These are phyloP conservation scores for Lepraria neglecta DNA, from an alignment of 495 filamentous ascomycete species.

Conservation along the genomic window DNA sequence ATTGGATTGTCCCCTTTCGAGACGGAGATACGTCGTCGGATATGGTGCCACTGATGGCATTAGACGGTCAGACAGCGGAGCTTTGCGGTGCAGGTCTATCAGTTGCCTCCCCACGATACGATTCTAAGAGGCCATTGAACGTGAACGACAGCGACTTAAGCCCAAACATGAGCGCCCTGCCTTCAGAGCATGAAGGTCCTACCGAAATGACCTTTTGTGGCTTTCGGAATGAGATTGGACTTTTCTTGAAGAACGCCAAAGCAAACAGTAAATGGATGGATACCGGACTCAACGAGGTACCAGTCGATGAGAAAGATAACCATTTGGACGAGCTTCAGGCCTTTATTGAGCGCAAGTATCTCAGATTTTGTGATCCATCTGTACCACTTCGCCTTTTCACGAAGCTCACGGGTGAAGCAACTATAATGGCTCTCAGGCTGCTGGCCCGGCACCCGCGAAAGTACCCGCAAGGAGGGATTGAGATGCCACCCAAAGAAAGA, in stretches of 20 bases:
- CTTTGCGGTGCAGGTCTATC: slow-evolving; percentile 31
- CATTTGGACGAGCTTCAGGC: slow-evolving; percentile 36
- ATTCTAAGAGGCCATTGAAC: slow-evolving; percentile 44
- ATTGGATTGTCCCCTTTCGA: slow-evolving; percentile 40
- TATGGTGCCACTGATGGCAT: slow-evolving; percentile 38
- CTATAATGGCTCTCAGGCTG: slow-evolving; percentile 35
- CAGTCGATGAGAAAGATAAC: slow-evolving; percentile 45
- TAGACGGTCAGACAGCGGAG: slow-evolving; percentile 36
- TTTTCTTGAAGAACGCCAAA: slow-evolving; percentile 38
- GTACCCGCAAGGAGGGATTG: slow-evolving; percentile 29
- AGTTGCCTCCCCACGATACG: slow-evolving; percentile 26
- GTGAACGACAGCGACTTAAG: slow-evolving; percentile 54
- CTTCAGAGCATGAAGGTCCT: slow-evolving; percentile 48
- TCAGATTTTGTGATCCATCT: slow-evolving; percentile 52
- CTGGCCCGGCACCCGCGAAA: slow-evolving; percentile 41
- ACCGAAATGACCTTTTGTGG: slow-evolving; percentile 66
- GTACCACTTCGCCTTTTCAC: slow-evolving; percentile 57
- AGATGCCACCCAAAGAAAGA: slow-evolving; percentile 35
- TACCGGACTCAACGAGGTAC: slow-evolving; percentile 33
- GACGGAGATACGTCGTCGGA: slow-evolving; percentile 41
- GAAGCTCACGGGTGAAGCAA: slow-evolving; percentile 39
- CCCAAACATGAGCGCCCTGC: slow-evolving; percentile 49
- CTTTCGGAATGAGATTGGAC: slow-evolving; percentile 43
- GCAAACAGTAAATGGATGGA: slow-evolving; percentile 29
- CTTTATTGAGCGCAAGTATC: slow-evolving; percentile 40